phyloP scores from a whole-genome alignment of 2,329 filamentous ascomycete species.

The Hypoxylon sp. region DNA sequence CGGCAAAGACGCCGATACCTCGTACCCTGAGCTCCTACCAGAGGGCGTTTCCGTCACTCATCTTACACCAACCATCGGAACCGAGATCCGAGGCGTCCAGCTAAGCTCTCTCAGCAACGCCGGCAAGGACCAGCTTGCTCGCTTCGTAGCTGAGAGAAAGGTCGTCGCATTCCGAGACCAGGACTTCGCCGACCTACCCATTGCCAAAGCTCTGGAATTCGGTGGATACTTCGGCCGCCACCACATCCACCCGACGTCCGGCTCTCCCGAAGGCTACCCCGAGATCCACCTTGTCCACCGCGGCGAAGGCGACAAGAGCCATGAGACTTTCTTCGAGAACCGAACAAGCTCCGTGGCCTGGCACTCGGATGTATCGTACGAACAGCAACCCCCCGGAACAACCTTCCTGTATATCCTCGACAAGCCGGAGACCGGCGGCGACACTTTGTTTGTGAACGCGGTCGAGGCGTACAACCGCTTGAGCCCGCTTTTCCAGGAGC shows the following conservation, averaged over 20 bases:
- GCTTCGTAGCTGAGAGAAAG: slow-evolving; percentile 82
- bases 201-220: slow-evolving; percentile 77
- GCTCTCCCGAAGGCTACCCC: slow-evolving; percentile 79
- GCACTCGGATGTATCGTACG: slow-evolving; percentile 92
- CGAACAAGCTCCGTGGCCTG: slow-evolving; percentile 87
- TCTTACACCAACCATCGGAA: slow-evolving; percentile 80
- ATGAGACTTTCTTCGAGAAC: slow-evolving; percentile 71
- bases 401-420: slow-evolving; percentile 93
- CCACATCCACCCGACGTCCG: slow-evolving; percentile 85
- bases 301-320: slow-evolving; percentile 74
- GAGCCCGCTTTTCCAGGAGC: slow-evolving; percentile 82
- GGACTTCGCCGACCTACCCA: slow-evolving; percentile 79
- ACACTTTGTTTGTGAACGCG: slow-evolving; percentile 86
- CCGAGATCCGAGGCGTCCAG: slow-evolving; percentile 80
- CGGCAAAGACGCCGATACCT: slow-evolving; percentile 79
- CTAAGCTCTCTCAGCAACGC: slow-evolving; percentile 76
- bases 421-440: slow-evolving; percentile 82
- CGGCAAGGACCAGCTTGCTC: slow-evolving; percentile 83
- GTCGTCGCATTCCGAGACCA: slow-evolving; percentile 85
- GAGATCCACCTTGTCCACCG: slow-evolving; percentile 86
- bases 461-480: slow-evolving; percentile 86
- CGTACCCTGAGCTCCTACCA: slow-evolving; percentile 77
- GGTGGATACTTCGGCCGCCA: slow-evolving; percentile 84
- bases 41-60: slow-evolving; percentile 67
- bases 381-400: slow-evolving; percentile 88